Percentiles rank a stretch among this genome's conserved stretches.
Conservation (phyloP, 2,329 filamentous ascomycete genomes). For the Grosmannia clavigera region DNA sequence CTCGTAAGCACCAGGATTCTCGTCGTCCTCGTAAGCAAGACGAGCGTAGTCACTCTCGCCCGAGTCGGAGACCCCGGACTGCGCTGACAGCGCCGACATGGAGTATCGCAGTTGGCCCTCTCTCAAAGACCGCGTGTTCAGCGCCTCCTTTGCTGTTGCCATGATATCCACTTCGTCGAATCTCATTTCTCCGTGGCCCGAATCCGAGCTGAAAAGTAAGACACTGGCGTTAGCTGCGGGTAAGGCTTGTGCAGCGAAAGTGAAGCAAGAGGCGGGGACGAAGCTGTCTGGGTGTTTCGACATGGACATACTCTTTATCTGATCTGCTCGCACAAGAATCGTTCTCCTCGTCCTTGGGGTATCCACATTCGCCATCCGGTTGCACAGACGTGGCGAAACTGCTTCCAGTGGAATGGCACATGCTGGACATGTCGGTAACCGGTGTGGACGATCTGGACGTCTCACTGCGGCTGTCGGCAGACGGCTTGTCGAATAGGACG, state of each 20-base stretch:
- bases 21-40: slow-evolving; percentile 5
- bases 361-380: slow-evolving; percentile 4
- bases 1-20: slow-evolving; percentile 9
- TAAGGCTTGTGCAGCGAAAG: neutral
- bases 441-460: slow-evolving; percentile 10
- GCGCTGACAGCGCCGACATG: neutral
- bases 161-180: neutral
- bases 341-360: slow-evolving; percentile 3
- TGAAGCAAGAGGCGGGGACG: neutral
- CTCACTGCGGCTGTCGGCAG: slow-evolving; percentile 6
- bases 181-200: neutral
- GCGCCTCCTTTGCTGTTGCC: neutral
- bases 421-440: slow-evolving; percentile 9
- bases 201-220: neutral
- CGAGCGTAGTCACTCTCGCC: neutral
- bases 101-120: slow-evolving; percentile 4
- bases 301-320: slow-evolving; percentile 9
- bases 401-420: slow-evolving; percentile 8
- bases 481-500: neutral
- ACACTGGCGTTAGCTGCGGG: neutral
- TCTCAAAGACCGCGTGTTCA: neutral
- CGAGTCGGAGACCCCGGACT: neutral
- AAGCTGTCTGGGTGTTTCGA: neutral
- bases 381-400: slow-evolving; percentile 9
- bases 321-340: slow-evolving; percentile 1